Evolutionary conservation across 208 protist species (phyloP), one percentile per base, ranked within the genome.

Genomic region (Acanthamoeba royreba): DNA sequence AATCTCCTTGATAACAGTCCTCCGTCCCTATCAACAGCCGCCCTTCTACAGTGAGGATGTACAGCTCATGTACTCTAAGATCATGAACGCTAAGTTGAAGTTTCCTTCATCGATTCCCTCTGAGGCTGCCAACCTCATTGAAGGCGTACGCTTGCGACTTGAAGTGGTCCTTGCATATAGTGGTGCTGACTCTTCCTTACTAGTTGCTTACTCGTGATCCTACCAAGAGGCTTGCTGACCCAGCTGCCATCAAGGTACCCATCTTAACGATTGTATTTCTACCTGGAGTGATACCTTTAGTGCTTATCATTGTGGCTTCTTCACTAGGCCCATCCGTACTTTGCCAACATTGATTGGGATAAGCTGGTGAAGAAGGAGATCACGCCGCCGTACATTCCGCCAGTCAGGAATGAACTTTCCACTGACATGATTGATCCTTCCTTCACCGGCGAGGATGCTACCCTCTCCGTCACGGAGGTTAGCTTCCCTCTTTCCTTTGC

Each of bases 41-140:
- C 95, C 95, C 45, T 96, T 96, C 49, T 96, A 96, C 93, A 94
- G 79, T 15, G 69, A 94, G 35, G 93, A 96, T 87, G 94, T 96
- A 0, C 94, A 97, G 45, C 74, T 96, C 66, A 96, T 97, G 96
- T 97, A 96, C 38, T 45, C 79, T 17, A 94, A 96, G 90, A 97
- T 96, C 33, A 94, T 97, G 66, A 47, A 43, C 31, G 95, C 93
- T 22, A 49, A 61, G 45, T 11, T 96, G 0, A 49, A 47, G 5
- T 96, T 95, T 81, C 95, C 94, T 49, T 42, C 9, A 5, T 45
- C 58, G 35, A 81, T 94, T 25, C 25, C 52, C 38, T 13, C 85
- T 28, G 79, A 61, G 22, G 74, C 79, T 33, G 49, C 15, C 13
- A 90, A 79, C 49, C 66, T 97, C 2, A 40, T 97, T 2, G 92